phyloP scores from a whole-genome alignment of 768 basidiomycete genomes.

The Xerocomellus dryophilus region DNA sequence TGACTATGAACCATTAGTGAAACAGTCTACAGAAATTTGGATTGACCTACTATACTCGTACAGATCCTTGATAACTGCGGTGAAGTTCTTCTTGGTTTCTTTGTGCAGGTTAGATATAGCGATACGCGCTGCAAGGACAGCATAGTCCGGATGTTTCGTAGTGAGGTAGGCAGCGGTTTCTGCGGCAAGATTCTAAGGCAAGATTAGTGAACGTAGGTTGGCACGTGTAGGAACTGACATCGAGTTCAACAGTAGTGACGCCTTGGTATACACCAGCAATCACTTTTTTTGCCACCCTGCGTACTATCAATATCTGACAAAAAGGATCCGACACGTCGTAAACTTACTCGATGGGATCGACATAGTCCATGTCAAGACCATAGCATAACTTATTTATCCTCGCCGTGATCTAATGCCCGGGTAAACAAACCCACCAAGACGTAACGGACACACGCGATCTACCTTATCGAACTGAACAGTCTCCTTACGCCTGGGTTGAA shows the following conservation, averaged over 20 bases:
- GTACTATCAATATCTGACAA: slow-evolving; percentile 5
- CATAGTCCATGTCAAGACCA: slow-evolving; percentile 87
- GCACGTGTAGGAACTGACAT: slow-evolving; percentile 52
- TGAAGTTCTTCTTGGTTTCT: slow-evolving; percentile 97
- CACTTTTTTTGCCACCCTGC: slow-evolving; percentile 87
- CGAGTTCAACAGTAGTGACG: slow-evolving; percentile 95
- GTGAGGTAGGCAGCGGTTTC: slow-evolving; percentile 98
- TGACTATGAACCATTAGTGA: slow-evolving; percentile 49
- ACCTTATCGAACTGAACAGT: slow-evolving; percentile 94
- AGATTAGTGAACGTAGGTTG: not conserved
- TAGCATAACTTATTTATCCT: slow-evolving; percentile 91
- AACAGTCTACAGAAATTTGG: not conserved
- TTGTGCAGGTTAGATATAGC: slow-evolving; percentile 99
- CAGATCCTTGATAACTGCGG: slow-evolving; percentile 85
- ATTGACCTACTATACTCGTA: slow-evolving; percentile 74
- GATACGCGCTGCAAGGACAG: slow-evolving; percentile 96
- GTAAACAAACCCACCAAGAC: slow-evolving; percentile 18
- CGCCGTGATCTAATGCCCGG: slow-evolving; percentile 65
- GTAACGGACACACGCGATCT: slow-evolving; percentile 18
- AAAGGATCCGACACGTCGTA: not conserved
- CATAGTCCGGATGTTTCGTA: slow-evolving; percentile 96
- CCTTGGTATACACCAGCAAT: slow-evolving; percentile 91
- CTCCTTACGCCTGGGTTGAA: slow-evolving; percentile 68
- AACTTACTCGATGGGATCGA: slow-evolving; percentile 81
- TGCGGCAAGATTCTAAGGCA: slow-evolving; percentile 80